Percentiles rank a stretch among this genome's conserved stretches.
phyloP scores from a whole-genome alignment of 2,329 filamentous ascomycete genomes.

The Onygenales sp. region DNA sequence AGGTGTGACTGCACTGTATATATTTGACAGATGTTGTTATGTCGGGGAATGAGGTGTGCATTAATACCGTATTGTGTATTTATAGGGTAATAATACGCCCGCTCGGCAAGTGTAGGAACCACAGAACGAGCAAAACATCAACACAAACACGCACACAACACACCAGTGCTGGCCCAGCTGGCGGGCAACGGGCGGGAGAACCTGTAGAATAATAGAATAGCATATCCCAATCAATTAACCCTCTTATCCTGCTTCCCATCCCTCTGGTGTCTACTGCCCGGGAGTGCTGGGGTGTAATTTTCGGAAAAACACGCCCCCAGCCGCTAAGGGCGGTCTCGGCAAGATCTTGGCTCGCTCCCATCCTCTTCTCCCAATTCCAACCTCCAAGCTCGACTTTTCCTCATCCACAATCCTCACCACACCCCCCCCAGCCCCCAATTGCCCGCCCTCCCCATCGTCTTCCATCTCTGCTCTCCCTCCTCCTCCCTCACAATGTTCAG shows the following conservation, averaged over 20 bases:
- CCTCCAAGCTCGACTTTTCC: constrained; percentile 33
- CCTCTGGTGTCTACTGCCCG: no score
- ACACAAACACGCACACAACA: not conserved
- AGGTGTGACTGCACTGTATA: no score
- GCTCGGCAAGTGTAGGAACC: constrained; percentile 1
- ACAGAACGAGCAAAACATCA: not conserved
- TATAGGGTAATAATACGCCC: not conserved
- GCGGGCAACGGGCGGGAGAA: not conserved
- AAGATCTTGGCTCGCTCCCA: constrained; percentile 55
- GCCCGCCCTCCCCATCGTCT: constrained; percentile 32
- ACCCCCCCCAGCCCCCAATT: constrained; percentile 32
- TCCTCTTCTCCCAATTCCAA: constrained; percentile 52
- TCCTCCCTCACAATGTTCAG: constrained; percentile 70
- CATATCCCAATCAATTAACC: not conserved
- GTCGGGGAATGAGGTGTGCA: no score
- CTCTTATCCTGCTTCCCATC: no score
- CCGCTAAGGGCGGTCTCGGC: constrained; percentile 22
- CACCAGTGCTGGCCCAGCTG: not conserved
- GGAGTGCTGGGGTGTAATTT: no score
- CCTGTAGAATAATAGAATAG: not conserved
- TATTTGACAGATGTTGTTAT: no score
- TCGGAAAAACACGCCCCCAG: not conserved
- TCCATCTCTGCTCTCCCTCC: constrained; percentile 34
- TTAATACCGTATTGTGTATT: not conserved
- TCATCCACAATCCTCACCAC: constrained; percentile 34